phyloP scores from a whole-genome alignment of 1,284 basidiomycete genomes.

The Sporisorium sorghi region DNA sequence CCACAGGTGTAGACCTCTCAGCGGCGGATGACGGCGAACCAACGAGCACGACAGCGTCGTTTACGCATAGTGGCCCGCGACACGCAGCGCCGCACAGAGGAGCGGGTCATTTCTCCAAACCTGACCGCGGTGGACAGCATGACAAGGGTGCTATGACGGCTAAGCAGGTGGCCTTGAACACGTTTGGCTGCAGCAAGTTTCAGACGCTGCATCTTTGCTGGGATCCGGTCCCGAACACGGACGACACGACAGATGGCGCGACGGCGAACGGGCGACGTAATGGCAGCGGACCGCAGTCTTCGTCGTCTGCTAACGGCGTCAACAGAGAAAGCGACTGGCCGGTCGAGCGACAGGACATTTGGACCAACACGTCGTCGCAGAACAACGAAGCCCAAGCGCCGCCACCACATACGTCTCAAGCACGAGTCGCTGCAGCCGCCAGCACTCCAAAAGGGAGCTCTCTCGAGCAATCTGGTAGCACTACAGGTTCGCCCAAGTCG shows the following conservation, averaged over 20 bases:
- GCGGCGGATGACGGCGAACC: background rate
- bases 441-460: background rate
- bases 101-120: slow-evolving; percentile 18
- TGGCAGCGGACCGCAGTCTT: background rate
- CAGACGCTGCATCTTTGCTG: slow-evolving; percentile 32
- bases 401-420: slow-evolving; percentile 16
- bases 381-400: slow-evolving; percentile 34
- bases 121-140: background rate
- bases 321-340: slow-evolving; percentile 41
- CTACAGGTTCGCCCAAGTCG: background rate
- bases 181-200: slow-evolving; percentile 22
- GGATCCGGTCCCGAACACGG: slow-evolving; percentile 21
- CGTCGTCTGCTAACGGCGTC: background rate
- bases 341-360: slow-evolving; percentile 53
- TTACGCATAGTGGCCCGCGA: slow-evolving; percentile 30
- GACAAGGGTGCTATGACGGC: slow-evolving; percentile 1
- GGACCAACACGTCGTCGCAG: slow-evolving; percentile 51
- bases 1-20: background rate
- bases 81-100: slow-evolving; percentile 35
- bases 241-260: too few species aligned
- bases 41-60: background rate
- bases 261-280: too few species aligned
- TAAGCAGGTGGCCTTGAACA: slow-evolving; percentile 13
- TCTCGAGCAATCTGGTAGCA: background rate
- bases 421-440: background rate